phyloP scores from a whole-genome alignment of 179 eudicot species.

The Actinidia arguta region DNA sequence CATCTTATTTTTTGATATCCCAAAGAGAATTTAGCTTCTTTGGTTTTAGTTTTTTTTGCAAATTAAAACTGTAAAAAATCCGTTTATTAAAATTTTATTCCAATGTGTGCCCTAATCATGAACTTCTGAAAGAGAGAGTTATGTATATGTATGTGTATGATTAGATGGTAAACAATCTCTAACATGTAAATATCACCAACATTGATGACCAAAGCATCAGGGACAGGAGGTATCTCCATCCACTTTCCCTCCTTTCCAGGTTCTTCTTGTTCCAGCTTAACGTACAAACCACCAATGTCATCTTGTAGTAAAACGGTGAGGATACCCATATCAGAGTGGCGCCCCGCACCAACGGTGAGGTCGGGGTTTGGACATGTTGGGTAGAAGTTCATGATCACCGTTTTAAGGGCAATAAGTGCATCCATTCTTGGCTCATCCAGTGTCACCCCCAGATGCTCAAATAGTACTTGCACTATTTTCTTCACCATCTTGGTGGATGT shows the following conservation, averaged over 20 bases:
- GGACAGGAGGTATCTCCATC: slow-evolving; percentile 39
- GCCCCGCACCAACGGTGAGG: slow-evolving; percentile 41
- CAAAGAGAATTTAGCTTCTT: too few species aligned
- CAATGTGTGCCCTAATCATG: too few species aligned
- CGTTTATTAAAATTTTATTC: too few species aligned
- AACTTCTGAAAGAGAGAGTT: too few species aligned
- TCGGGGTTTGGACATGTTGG: slow-evolving; percentile 46
- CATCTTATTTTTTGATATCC: too few species aligned
- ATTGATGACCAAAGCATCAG: slow-evolving; percentile 43
- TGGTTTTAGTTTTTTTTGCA: too few species aligned
- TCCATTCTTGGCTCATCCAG: slow-evolving; percentile 26
- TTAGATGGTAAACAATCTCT: too few species aligned
- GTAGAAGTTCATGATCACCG: slow-evolving; percentile 45
- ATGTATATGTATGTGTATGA: too few species aligned
- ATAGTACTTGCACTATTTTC: slow-evolving; percentile 23
- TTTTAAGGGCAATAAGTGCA: slow-evolving; percentile 19
- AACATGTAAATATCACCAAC: slow-evolving; percentile 45
- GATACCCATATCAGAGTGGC: slow-evolving; percentile 43
- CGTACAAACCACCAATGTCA: slow-evolving; percentile 44
- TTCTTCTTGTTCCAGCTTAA: slow-evolving; percentile 22
- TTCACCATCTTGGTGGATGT: slow-evolving; percentile 27
- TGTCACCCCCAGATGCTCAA: slow-evolving; percentile 27
- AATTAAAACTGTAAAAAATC: too few species aligned
- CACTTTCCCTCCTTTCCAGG: not conserved
- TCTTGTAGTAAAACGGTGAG: slow-evolving; percentile 40